These are phyloP conservation scores for Barnettozyma botsteinii DNA, from an alignment of 805 yeast genomes.

Conservation along the genomic window DNA sequence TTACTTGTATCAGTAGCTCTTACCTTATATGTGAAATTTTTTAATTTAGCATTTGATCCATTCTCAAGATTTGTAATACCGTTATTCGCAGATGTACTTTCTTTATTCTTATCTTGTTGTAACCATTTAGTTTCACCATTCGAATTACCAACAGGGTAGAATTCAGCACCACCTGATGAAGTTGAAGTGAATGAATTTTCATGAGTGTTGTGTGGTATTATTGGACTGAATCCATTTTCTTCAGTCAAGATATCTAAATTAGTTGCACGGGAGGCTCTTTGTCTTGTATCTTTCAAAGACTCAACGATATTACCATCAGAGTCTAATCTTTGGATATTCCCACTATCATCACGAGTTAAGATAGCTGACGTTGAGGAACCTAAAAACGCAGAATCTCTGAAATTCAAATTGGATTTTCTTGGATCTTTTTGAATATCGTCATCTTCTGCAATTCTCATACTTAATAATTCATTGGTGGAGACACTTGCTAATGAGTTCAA, in stretches of 20 bases:
- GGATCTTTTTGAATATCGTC: slow-evolving; percentile 38
- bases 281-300: slow-evolving; percentile 7
- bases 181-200: slow-evolving; percentile 22
- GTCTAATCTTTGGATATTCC: slow-evolving; percentile 24
- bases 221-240: slow-evolving; percentile 11
- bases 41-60: slow-evolving; percentile 30
- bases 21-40: slow-evolving; percentile 30
- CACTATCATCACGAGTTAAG: slow-evolving; percentile 25
- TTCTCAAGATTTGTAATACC: background rate
- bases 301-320: slow-evolving; percentile 27
- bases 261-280: slow-evolving; percentile 20
- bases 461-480: slow-evolving; percentile 75
- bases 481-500: slow-evolving; percentile 75
- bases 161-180: slow-evolving; percentile 19
- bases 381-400: slow-evolving; percentile 37
- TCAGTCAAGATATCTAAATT: slow-evolving; percentile 23
- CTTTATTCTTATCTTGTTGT: slow-evolving; percentile 13
- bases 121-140: slow-evolving; percentile 22
- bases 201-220: background rate
- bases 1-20: slow-evolving; percentile 30
- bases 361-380: slow-evolving; percentile 24
- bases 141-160: slow-evolving; percentile 19
- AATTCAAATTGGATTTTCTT: slow-evolving; percentile 33
- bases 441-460: slow-evolving; percentile 71
- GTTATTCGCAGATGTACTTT: background rate